phyloP scores from a whole-genome alignment of 768 basidiomycete species.

The Trametes elegans region DNA sequence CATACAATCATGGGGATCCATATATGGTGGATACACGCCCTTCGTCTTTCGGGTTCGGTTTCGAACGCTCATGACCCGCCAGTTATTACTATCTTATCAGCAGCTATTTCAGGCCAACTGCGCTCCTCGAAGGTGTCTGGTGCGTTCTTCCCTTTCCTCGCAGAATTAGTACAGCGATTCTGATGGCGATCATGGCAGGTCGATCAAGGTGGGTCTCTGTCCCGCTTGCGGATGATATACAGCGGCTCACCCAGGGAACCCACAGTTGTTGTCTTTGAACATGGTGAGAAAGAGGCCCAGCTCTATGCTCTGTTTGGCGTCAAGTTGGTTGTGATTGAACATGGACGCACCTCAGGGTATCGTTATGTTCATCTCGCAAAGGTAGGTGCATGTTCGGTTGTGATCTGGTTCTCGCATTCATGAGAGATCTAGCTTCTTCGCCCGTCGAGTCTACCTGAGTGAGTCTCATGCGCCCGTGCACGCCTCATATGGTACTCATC shows the following conservation, averaged over 20 bases:
- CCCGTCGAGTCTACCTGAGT: background rate
- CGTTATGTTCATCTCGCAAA: background rate
- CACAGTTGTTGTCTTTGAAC: background rate
- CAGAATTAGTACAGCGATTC: background rate
- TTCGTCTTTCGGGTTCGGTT: too few relatives aligned
- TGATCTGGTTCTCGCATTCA: too few relatives aligned
- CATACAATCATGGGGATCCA: background rate
- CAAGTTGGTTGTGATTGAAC: too few relatives aligned
- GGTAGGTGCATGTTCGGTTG: too few relatives aligned
- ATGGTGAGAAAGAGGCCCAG: background rate
- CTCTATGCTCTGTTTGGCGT: too few relatives aligned
- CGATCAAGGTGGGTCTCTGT: background rate
- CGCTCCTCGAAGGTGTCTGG: background rate
- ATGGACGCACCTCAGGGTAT: background rate
- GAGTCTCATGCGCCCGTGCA: too few relatives aligned
- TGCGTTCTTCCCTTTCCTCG: background rate
- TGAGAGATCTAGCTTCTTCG: background rate
- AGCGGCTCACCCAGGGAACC: background rate
- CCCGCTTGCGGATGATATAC: background rate
- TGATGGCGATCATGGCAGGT: background rate
- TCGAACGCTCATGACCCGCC: too few relatives aligned
- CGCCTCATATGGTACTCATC: too few relatives aligned
- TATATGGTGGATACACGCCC: background rate
- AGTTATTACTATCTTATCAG: background rate
- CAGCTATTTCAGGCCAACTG: background rate